Evolutionary conservation across 108 stramenopile species (phyloP).

Genomic region (Chaetoceros muelleri): DNA sequence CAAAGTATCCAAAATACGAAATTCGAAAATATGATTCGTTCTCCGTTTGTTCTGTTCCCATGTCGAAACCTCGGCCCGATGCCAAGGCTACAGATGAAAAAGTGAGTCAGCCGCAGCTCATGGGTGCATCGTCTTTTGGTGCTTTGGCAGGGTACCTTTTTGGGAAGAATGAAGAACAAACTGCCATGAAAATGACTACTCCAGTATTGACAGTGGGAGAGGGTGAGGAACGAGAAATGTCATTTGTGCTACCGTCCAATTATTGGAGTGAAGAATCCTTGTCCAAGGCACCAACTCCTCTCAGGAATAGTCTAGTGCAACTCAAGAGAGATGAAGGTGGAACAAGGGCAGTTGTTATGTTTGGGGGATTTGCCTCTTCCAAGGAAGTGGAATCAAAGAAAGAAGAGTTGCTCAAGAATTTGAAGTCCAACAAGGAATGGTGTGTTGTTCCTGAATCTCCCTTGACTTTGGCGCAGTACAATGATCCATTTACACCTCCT

Average conservation of each 20-base stretch:
- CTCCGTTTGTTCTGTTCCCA: conserved; percentile 60
- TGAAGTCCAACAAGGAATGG: conserved; percentile 32
- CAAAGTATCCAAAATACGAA: conserved; percentile 29
- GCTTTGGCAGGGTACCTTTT: conserved; percentile 91
- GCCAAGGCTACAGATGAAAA: conserved; percentile 52
- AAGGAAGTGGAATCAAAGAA: conserved; percentile 44
- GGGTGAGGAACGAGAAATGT: conserved; percentile 49
- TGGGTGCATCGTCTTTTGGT: conserved; percentile 68
- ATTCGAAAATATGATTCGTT: conserved; percentile 72
- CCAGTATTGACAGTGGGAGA: conserved; percentile 62
- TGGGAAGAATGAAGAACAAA: conserved; percentile 77
- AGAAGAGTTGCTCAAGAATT: conserved; percentile 28
- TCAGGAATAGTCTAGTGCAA: conserved; percentile 54
- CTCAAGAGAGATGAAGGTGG: conserved; percentile 32
- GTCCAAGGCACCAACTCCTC: conserved; percentile 53
- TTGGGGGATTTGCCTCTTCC: conserved; percentile 80
- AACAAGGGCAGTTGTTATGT: conserved; percentile 70
- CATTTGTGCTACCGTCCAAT: conserved; percentile 79
- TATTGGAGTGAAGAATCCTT: conserved; percentile 57
- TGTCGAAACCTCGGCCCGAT: conserved; percentile 34
- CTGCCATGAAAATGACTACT: conserved; percentile 91
- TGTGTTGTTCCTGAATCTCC: conserved; percentile 7
- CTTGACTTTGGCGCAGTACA: conserved; percentile 76
- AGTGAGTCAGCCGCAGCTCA: conserved; percentile 44
- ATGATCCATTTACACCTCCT: conserved; percentile 92